Conservation (phyloP, 1,139 yeast species). For the Sugiyamaella grinbergsii region DNA sequence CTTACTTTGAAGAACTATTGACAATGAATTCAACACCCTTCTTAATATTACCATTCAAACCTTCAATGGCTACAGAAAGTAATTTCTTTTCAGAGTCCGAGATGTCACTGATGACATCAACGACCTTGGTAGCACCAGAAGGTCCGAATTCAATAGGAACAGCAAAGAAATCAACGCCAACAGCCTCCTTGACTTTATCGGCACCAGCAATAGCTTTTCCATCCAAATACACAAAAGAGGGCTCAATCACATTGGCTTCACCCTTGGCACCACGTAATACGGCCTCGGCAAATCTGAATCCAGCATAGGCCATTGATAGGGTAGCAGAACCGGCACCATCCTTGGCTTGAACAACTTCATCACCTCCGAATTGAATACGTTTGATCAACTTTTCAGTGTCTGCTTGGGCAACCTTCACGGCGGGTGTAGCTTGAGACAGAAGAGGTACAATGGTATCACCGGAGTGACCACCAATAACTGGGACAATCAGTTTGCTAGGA, state of each 20-base stretch:
- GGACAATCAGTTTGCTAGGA: constrained; percentile 57
- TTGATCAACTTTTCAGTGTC: constrained; percentile 70
- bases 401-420: constrained; percentile 52
- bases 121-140: constrained; percentile 74
- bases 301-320: constrained; percentile 98
- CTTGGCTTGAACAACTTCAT: constrained; percentile 98
- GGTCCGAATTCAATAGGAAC: constrained; percentile 84
- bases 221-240: constrained; percentile 56
- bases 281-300: constrained; percentile 89
- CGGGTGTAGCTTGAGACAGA: constrained; percentile 65
- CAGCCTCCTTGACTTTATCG: constrained; percentile 40
- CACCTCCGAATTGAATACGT: constrained; percentile 99
- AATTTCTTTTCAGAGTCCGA: constrained; percentile 52
- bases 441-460: constrained; percentile 98
- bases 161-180: constrained; percentile 85
- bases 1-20: constrained; percentile 23
- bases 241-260: constrained; percentile 69
- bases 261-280: constrained; percentile 67
- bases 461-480: constrained; percentile 96
- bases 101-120: constrained; percentile 44
- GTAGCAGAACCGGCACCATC: constrained; percentile 99
- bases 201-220: constrained; percentile 44
- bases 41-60: constrained; percentile 64
- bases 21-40: constrained; percentile 64
- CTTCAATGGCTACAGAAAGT: constrained; percentile 78